Evolutionary conservation across 495 filamentous ascomycete species (phyloP), one percentile per base, ranked within the genome.

Genomic region (Amphirosellinia nigrospora): DNA sequence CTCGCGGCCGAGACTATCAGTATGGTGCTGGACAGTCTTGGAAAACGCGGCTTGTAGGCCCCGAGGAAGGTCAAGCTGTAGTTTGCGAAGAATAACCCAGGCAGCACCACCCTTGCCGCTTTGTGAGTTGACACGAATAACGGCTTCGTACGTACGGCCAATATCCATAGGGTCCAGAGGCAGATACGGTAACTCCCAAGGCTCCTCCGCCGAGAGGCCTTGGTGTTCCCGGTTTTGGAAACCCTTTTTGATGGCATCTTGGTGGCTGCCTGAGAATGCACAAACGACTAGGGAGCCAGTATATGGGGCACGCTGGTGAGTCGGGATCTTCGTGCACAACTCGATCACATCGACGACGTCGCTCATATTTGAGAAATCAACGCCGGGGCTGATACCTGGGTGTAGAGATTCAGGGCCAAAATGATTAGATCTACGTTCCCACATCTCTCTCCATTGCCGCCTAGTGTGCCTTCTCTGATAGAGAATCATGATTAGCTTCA

Each of bases 111-210:
- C 96, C 82, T 99, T 99, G 64, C 96, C 96, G 70, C 90, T 93
- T 77, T 99, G 96, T 21, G 92, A 95, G 81, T 99, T 99, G 84
- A 99, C 94, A 41, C 96, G 93, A 79, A 99, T 98, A 78, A 99
- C 91, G 46, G 95, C 95, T 80, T 98, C 94, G 86, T 98, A 98
- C 28, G 91, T 97, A 10, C 96, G 89, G 28, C 96, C 96, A 66
- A 99, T 98, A 81, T 99, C 96, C 72, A 91, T 85, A 1, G 96
- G 96, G 75, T 99, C 96, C 62, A 99, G 86, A 16, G 96, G 95
- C 36, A 99, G 91, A 78, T 99, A 99, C 1, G 96, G 96, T 56
- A 98, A 85, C 19, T 87, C 80, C 88, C 88, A 90, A 56, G 85
- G 77, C 67, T 89, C 86, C 26, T 94, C 88, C 62, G 88, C 82